Base-by-base conservation (phyloP, 2,329 filamentous ascomycete species). In the Aspergillus viridinutans region DNA sequence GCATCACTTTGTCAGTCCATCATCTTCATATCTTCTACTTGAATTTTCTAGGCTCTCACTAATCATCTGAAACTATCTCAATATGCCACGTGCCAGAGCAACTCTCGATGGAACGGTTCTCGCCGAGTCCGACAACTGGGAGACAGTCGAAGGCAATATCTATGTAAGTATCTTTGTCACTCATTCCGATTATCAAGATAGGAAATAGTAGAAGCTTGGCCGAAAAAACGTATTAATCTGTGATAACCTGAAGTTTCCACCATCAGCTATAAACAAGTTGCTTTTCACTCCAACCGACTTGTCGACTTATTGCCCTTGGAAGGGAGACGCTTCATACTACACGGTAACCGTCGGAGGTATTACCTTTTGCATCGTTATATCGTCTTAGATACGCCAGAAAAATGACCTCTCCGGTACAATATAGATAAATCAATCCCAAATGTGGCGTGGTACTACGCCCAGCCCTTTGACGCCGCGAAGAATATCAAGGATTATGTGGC, bases 361-460 rank as follows among this genome's bases (percentile, higher is more conserved):
- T 69, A 57, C 5, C 28, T 2, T 8, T 12, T 8, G 3, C 12
- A 14, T 9, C 28, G n/a, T 21, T 1, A 20, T 10, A 45, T 29
- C 45, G 7, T 20, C 4, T 20, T 10, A 1, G 17, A 17, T 17
- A 14, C 10, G 6, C 10, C 5, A 17, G 23, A 35, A 21, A 10
- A 7, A 17, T 38, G 14, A 38, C 14, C 32, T 5, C 14, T 17
- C 6, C 14, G 8, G 8, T 12, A 9, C 21, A 23, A 25, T 55
- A 25, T 55, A 79, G 80, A 77, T 42, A 74, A 74, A 5, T 76
- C 78, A 52, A 58, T 83, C 21, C 71, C 78, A 38, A 81, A 85
- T 58, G 81, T 80, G 2, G 83, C 82, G 0, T 86, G 83, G 83
- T 85, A 81, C 61, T 86, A 86, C 59, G 76, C 82, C 2, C 66